These are phyloP conservation scores for Cicer bijugum DNA, from an alignment of 306 rosid species.

Conservation along the genomic window DNA sequence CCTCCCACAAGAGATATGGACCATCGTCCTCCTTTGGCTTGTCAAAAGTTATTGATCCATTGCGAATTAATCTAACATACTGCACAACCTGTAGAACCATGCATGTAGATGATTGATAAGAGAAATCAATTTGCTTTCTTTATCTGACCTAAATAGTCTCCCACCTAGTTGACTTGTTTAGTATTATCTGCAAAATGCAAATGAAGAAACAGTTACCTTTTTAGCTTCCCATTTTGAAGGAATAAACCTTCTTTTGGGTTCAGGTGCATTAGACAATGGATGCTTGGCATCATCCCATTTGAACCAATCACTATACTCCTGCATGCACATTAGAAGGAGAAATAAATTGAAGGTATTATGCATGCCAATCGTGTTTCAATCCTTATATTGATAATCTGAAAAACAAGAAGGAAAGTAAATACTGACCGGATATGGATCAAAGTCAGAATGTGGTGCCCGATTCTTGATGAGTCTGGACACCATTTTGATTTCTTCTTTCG, in stretches of 20 bases:
- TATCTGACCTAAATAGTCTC: conserved; percentile 12
- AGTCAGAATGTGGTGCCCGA: conserved; percentile 81
- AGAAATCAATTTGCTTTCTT: conserved; percentile 23
- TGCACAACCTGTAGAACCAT: conserved; percentile 69
- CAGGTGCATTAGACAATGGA: conserved; percentile 93
- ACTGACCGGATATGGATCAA: conserved; percentile 79
- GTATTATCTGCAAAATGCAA: conserved; percentile 10
- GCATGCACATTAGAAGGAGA: conserved; percentile 48
- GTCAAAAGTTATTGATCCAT: conserved; percentile 73
- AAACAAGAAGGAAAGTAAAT: conserved; percentile 31
- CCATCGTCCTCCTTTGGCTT: conserved; percentile 78
- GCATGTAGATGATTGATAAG: conserved; percentile 39
- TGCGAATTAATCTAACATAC: conserved; percentile 76
- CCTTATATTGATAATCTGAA: conserved; percentile 12
- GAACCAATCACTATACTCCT: conserved; percentile 93
- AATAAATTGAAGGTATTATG: conserved; percentile 12
- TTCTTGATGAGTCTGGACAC: conserved; percentile 67
- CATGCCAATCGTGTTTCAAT: conserved; percentile 20
- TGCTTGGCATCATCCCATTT: conserved; percentile 84
- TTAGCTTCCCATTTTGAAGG: conserved; percentile 93
- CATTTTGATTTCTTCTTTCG: conserved; percentile 68
- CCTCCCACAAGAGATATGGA: conserved; percentile 81
- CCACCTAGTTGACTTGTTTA: conserved; percentile 30
- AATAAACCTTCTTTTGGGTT: conserved; percentile 94
- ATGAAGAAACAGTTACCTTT: conserved; percentile 55